Evolutionary conservation across 1,284 basidiomycete genomes (phyloP), one percentile per base, ranked within the genome.

Genomic region (Bjerkandera adusta): DNA sequence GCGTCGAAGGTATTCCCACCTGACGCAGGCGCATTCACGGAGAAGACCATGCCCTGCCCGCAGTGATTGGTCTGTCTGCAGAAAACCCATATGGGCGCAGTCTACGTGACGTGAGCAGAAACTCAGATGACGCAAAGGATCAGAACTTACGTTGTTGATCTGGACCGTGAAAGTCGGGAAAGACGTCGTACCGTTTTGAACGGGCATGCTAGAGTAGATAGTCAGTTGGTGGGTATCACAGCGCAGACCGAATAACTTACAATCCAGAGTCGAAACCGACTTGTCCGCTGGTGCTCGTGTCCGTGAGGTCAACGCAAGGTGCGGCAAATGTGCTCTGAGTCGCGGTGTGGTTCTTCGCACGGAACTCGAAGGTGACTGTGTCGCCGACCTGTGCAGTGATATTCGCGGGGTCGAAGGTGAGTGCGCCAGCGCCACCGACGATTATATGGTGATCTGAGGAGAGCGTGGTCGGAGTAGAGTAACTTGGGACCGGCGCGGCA

Each of bases 261-360:
- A 79, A 81, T 52, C 77, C 79, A 37, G 81, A 83, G 61, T 83
- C 75, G 49, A 84, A 83, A 3, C 80, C 81, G 45, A 68, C 55
- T 49, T 74, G 68, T 11, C 75, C 75, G 45, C 65, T 72, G 4
- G 72, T 71, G 48, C 74, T 75, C 29, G 73, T 74, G 36, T 69
- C 60, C 3, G 68, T 62, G 30, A 81, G 63, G n/a, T 68, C 61
- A 22, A 63, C 61, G 64, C 83, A 84, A 5, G 83, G 83, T 16
- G 66, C 57, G 30, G 66, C 66, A 62, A 85, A 85, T 38, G 71
- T 73, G 51, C 78, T 81, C 54, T 77, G 74, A 7, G 81, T 83
- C 27, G 69, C 75, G 4, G 71, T 74, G 59, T 75, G 72, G 57
- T 72, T 72, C 57, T 68, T 68, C 47, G 61, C 57, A 45, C 58